Conservation (phyloP, 2,329 filamentous ascomycete species). For the Colletotrichum coccodes region DNA sequence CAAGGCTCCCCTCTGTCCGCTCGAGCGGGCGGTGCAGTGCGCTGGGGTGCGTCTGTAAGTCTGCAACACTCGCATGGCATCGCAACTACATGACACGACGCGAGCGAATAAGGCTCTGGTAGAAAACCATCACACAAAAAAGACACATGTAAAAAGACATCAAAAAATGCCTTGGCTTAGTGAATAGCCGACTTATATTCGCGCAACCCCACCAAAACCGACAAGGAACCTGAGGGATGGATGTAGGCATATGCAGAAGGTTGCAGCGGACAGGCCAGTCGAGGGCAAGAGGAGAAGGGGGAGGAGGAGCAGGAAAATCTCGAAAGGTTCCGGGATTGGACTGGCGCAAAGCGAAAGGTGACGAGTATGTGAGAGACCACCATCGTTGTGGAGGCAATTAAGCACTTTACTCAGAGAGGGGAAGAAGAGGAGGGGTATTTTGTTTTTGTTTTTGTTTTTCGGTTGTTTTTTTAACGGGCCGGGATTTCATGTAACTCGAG, state of each 20-base stretch:
- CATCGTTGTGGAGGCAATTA: background rate
- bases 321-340: background rate
- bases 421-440: slow-evolving; percentile 9
- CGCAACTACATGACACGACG: background rate
- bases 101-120: background rate
- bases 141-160: background rate
- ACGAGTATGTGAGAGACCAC: background rate
- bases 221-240: background rate
- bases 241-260: background rate
- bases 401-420: slow-evolving; percentile 8
- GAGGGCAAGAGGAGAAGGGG: background rate
- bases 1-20: slow-evolving; percentile 11
- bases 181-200: slow-evolving; percentile 44
- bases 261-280: background rate
- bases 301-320: background rate
- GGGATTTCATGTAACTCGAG: background rate
- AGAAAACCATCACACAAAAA: slow-evolving; percentile 3
- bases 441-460: background rate
- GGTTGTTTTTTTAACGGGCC: background rate
- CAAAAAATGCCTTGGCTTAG: background rate
- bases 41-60: slow-evolving; percentile 9
- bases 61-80: slow-evolving; percentile 13
- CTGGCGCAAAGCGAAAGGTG: background rate
- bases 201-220: slow-evolving; percentile 44
- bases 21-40: slow-evolving; percentile 6